Base-by-base conservation (phyloP, 2,329 filamentous ascomycete species). In the Diaporthe caulivora region DNA sequence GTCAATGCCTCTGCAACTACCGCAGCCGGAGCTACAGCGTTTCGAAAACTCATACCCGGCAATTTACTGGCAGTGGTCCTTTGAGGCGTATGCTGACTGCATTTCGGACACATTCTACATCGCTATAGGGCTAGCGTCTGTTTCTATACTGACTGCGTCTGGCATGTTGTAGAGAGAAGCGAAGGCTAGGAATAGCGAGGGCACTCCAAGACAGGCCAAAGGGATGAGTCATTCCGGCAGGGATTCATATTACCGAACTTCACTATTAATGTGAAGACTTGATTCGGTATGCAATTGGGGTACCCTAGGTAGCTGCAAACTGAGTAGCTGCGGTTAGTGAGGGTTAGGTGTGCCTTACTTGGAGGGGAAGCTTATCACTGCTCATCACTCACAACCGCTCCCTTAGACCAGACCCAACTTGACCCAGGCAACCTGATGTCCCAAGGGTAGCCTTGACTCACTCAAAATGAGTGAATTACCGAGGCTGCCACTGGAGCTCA, bases 401-500 rank as follows among this genome's bases (percentile, higher is more conserved):
- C 37, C 62, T 65, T 51, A 51, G 26, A 65, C 21, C 3, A 26
- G 24, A 49, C 11, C 42, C 42, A 9, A 34, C 9, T 9, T 26
- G 18, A 34, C 13, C 29, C 7, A 24, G 26, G 7, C 18, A 65
- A n/a, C 2, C 42, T 47, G 17, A 31, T 34, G 6, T n/a, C 6
- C 24, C 13, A 37, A 10, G 11, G 7, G 37, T 18, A 15, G 17
- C n/a, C 6, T 8, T 64, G 44, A 15, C 29, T 13, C 44, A 65
- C 8, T 3, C 5, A 60, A 37, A n/a, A 73, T 73, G 72, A 47
- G 31, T 18, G n/a, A 44, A 9, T 15, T 68, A 29, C 40, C 69
- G n/a, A 24, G 3, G 17, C 18, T 74, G 24, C 72, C 72, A 24
- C 31, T 74, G 13, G 72, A 74, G 47, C 64, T 74, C 47, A 69